Base-by-base conservation (phyloP, 208 protist species). In the Trypanosoma mega region DNA sequence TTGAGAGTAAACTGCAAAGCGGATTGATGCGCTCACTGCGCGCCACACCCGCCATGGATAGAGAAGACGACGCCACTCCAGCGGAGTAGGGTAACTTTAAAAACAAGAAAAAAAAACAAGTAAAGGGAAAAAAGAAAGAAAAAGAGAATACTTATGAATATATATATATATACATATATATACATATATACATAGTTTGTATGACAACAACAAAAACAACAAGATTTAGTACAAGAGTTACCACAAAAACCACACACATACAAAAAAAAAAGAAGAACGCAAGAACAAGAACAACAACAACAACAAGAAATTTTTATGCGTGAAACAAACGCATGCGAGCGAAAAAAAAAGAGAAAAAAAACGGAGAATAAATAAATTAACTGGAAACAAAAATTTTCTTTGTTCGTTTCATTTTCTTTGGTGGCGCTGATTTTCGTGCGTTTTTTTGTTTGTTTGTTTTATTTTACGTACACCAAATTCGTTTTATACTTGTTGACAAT, bases 1-100 rank as follows among this genome's bases (percentile, higher is more conserved):
- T 94, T 49, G 81, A 87, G 29, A 73, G 70, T 29, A 85, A 80
- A 61, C 72, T 91, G 43, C 61, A 79, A 20, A 39, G 54, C 21
- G 66, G 58, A 30, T 34, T 61, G 11, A 16, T 45, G 23, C 63
- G 65, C 12, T 14, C 33, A 12, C 7, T 54, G 16, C 53, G 29
- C 21, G n/a, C 37, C n/a, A 30, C 23, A 29, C 36, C 61, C 2
- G 34, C 16, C 36, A 37, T 23, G 11, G 43, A 64, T 18, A 36
- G 6, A 21, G 39, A 26, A 26, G 14, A 46, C 16, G 9, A 18
- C 27, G 23, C 41, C 2, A 27, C 36, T 50, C 41, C 54, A 20
- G 5, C 27, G 27, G 4, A 60, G 26, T 29, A 48, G 44, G 46
- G 45, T 54, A 30, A 29, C 43, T 2, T 2, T 29, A 37, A 21